A percentile compares a stretch with the other conserved stretches of the same genome.
phyloP scores from a whole-genome alignment of 1,284 basidiomycete genomes.

The Cryptococcus amylolentus region DNA sequence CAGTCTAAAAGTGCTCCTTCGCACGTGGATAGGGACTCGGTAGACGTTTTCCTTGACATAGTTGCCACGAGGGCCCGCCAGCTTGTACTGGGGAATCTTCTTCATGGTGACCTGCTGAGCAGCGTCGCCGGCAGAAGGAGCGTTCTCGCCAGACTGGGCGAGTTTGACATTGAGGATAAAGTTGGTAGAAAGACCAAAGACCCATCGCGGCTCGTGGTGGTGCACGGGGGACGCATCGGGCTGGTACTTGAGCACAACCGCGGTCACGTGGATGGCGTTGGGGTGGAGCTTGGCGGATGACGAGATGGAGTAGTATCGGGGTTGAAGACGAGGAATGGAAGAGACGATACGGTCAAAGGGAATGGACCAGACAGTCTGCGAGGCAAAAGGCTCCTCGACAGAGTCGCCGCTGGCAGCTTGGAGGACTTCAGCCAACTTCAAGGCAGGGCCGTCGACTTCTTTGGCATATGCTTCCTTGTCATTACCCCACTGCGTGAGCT shows the following conservation, averaged over 20 bases:
- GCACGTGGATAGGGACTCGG: slow-evolving; percentile 89
- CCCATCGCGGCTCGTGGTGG: slow-evolving; percentile 52
- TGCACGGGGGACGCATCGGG: slow-evolving; percentile 60
- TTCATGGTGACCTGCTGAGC: slow-evolving; percentile 38
- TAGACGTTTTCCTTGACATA: slow-evolving; percentile 65
- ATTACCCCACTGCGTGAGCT: slow-evolving; percentile 72
- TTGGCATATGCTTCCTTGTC: slow-evolving; percentile 82
- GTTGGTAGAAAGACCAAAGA: slow-evolving; percentile 85
- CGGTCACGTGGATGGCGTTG: slow-evolving; percentile 86
- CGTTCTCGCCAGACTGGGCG: slow-evolving; percentile 57
- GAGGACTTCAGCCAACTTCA: slow-evolving; percentile 87
- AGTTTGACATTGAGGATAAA: slow-evolving; percentile 88
- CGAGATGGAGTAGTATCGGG: slow-evolving; percentile 97
- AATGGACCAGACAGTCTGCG: slow-evolving; percentile 79
- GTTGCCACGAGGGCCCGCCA: slow-evolving; percentile 82
- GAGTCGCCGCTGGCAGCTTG: slow-evolving; percentile 79
- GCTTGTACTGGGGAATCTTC: slow-evolving; percentile 67
- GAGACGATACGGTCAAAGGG: slow-evolving; percentile 97
- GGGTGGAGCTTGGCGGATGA: slow-evolving; percentile 90
- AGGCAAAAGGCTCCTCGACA: slow-evolving; percentile 58
- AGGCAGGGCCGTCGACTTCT: slow-evolving; percentile 72
- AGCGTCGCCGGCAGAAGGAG: slow-evolving; percentile 49
- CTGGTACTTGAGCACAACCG: slow-evolving; percentile 88
- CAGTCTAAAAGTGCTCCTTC: slow-evolving; percentile 91
- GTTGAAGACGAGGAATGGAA: slow-evolving; percentile 85